phyloP scores from a whole-genome alignment of 2,329 filamentous ascomycete genomes.

The Colletotrichum melonis region DNA sequence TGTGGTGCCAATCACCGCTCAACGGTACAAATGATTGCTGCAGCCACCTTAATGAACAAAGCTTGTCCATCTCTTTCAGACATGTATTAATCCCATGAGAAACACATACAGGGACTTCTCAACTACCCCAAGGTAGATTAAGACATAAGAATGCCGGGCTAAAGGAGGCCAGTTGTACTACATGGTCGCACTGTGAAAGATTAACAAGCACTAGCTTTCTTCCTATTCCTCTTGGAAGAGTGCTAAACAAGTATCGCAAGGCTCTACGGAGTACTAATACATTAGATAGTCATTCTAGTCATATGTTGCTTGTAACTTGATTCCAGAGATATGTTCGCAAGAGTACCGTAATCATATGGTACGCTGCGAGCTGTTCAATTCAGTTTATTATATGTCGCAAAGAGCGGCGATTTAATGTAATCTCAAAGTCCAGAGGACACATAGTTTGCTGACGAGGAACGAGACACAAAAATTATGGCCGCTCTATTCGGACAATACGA shows the following conservation, averaged over 20 bases:
- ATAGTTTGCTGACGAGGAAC: background rate
- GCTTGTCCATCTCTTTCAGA: background rate
- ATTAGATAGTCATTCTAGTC: too few species aligned
- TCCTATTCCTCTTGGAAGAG: too few species aligned
- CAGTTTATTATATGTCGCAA: too few species aligned
- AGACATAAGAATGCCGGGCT: fast-evolving
- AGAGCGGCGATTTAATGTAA: background rate
- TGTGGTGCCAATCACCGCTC: conserved; percentile 20
- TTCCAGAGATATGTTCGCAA: too few species aligned
- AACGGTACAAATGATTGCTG: background rate
- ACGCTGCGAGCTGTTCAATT: too few species aligned
- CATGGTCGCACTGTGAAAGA: too few species aligned
- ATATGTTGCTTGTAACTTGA: too few species aligned
- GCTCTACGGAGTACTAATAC: too few species aligned
- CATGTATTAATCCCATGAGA: background rate
- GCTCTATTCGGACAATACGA: background rate
- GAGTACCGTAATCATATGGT: too few species aligned
- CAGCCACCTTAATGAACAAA: background rate
- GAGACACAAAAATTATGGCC: background rate
- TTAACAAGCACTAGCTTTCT: too few species aligned
- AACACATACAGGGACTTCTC: background rate
- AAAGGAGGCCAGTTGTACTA: background rate
- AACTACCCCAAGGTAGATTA: background rate
- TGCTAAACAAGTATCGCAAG: too few species aligned
- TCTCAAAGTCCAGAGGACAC: background rate